Percentiles rank a stretch among this genome's conserved stretches.
Conservation (phyloP, 169 alveolate genomes). For the Perkinsus marinus region DNA sequence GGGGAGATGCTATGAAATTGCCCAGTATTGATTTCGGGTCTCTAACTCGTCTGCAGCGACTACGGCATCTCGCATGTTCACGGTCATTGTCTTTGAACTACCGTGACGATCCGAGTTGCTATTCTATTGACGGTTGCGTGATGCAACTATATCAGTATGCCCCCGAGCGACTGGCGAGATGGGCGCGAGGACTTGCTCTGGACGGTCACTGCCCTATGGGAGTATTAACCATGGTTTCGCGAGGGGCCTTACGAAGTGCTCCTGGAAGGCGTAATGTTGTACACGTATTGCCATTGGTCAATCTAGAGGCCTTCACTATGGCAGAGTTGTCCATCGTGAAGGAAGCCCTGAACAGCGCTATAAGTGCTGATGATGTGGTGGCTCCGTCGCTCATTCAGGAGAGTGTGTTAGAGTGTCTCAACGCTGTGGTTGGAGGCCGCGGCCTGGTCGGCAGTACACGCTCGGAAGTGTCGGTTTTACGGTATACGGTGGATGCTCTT, state of each 20-base stretch:
- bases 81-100: not conserved
- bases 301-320: not conserved
- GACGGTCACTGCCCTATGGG: not conserved
- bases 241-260: not conserved
- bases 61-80: not conserved
- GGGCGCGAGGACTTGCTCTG: not conserved
- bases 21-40: not conserved
- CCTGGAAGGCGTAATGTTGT: not conserved
- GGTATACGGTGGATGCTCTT: not conserved
- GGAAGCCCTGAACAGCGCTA: not conserved
- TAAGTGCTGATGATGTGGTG: not conserved
- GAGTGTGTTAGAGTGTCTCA: not conserved
- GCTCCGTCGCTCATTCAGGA: not conserved
- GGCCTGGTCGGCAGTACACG: not conserved
- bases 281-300: not conserved
- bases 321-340: not conserved
- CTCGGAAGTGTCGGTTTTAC: not conserved
- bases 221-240: not conserved
- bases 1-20: not conserved
- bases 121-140: not conserved
- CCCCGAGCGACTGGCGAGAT: not conserved
- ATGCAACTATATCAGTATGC: not conserved
- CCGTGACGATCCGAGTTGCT: not conserved
- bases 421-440: not conserved
- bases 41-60: not conserved